Evolutionary conservation across 2,329 filamentous ascomycete species (phyloP), one percentile per base, ranked within the genome.

Genomic region (Hymenoscyphus albidus): DNA sequence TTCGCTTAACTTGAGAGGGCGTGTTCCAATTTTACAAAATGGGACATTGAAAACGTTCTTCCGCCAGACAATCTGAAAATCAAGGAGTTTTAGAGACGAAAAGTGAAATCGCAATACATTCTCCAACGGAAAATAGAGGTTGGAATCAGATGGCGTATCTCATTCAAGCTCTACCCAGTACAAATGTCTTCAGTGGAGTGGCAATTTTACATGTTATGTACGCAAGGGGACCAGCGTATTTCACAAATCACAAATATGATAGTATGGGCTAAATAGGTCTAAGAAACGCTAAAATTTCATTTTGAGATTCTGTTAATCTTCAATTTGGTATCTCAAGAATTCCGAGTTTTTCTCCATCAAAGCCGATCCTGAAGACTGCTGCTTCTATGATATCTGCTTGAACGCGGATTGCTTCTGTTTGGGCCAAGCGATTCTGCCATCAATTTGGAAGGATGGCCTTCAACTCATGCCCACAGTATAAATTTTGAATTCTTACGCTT

Each of bases 301-400:
- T 59, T 13, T 2, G 57, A 31, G 57, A 59, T 59, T 59, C 57
- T 59, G 22, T 35, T 59, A 59, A 42, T 59, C 57, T 42, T 59
- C 35, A 31, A 39, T 42, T 59, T 22, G 18, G 40, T 59, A 59
- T 59, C 57, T 42, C 57, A 59, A 59, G 57, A 39, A 40, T 35
- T 59, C n/a, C 51, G n/a, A 27, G 48, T 4, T 54, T 22, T 54
- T 54, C 48, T 54, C 48, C 48, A 54, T 54, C 18, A 54, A 54
- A 54, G 22, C 48, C 22, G 48, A 12, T 13, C 57, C 2, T 59
- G 57, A 59, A 59, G 57, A 13, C 18, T 31, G 18, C 12, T 54
- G 48, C 48, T 54, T 54, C 48, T 1, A 18, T 48, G 5, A 44
- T 7, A 48, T 54, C 18, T 27, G 48, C 22, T 54, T 54, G 13